Conservation (phyloP, 2,329 filamentous ascomycete species). For the Ceratocystis diversiconidia region DNA sequence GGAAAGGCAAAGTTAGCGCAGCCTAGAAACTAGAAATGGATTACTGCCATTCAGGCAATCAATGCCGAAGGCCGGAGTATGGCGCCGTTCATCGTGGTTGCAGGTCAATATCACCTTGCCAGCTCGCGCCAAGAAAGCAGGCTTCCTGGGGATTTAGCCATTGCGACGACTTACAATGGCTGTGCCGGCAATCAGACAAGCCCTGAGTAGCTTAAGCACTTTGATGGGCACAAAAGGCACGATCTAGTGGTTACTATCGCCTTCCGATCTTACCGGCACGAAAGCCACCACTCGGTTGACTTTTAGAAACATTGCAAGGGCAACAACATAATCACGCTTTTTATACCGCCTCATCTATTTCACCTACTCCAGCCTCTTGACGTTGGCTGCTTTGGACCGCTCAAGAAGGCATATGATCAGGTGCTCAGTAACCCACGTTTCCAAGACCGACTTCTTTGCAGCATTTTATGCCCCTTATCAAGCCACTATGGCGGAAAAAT, state of each 20-base stretch:
- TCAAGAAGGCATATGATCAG: background rate
- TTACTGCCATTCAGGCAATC: too few species aligned
- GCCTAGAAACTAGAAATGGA: accelerated
- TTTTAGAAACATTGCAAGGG: background rate
- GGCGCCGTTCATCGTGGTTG: too few species aligned
- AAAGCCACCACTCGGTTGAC: background rate
- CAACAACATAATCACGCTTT: background rate
- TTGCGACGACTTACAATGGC: background rate
- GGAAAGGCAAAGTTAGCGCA: too few species aligned
- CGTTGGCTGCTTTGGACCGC: background rate
- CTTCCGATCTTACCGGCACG: background rate
- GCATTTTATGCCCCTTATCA: too few species aligned
- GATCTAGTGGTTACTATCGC: background rate
- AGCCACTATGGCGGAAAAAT: too few species aligned
- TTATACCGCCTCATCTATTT: background rate
- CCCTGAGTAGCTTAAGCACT: background rate
- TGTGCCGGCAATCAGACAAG: background rate
- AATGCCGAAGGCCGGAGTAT: too few species aligned
- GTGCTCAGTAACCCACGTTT: too few species aligned
- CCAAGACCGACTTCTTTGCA: too few species aligned
- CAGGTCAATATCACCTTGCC: too few species aligned
- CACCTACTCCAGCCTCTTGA: background rate
- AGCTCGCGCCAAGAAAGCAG: background rate
- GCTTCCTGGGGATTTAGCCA: background rate
- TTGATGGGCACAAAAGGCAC: background rate